Evolutionary conservation across 768 basidiomycete genomes (phyloP).

Genomic region (Coprinopsis marcescibilis): DNA sequence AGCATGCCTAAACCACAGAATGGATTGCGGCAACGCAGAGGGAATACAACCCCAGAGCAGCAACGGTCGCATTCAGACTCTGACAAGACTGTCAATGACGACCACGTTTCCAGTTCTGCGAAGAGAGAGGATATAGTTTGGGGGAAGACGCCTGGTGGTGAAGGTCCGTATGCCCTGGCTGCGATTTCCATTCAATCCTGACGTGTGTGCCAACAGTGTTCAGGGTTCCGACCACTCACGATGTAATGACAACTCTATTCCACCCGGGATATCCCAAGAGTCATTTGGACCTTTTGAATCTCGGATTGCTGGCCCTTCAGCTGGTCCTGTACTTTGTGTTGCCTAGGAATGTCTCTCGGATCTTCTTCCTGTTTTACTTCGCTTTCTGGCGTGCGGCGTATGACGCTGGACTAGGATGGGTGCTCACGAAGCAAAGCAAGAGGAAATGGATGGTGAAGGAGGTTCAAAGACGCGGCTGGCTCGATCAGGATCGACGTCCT

Average conservation of each 20-base stretch:
- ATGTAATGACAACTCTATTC: constrained; percentile 81
- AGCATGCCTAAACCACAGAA: constrained; percentile 9
- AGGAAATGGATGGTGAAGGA: constrained; percentile 87
- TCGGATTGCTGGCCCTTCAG: constrained; percentile 75
- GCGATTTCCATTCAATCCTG: constrained; percentile 5
- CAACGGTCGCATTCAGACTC: constrained; percentile 7
- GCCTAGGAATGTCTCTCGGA: constrained; percentile 45
- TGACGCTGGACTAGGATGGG: constrained; percentile 89
- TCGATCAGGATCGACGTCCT: constrained; percentile 68
- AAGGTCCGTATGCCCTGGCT: constrained; percentile 44
- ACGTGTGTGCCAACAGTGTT: constrained; percentile 56
- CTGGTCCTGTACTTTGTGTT: constrained; percentile 64
- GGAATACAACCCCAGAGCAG: constrained; percentile 1
- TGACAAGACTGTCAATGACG: constrained; percentile 10
- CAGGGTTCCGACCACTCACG: constrained; percentile 86
- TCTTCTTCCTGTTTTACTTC: constrained; percentile 88
- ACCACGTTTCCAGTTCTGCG: constrained; percentile 11
- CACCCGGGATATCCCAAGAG: constrained; percentile 81
- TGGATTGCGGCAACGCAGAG: constrained; percentile 29
- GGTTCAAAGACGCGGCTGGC: constrained; percentile 77
- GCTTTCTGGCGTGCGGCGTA: constrained; percentile 91
- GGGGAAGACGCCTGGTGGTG: constrained; percentile 80
- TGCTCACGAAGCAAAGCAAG: constrained; percentile 93
- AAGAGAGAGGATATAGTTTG: constrained; percentile 61
- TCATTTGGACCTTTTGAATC: constrained; percentile 80